phyloP scores from a whole-genome alignment of 306 rosid genomes.

The Canavalia gladiata region DNA sequence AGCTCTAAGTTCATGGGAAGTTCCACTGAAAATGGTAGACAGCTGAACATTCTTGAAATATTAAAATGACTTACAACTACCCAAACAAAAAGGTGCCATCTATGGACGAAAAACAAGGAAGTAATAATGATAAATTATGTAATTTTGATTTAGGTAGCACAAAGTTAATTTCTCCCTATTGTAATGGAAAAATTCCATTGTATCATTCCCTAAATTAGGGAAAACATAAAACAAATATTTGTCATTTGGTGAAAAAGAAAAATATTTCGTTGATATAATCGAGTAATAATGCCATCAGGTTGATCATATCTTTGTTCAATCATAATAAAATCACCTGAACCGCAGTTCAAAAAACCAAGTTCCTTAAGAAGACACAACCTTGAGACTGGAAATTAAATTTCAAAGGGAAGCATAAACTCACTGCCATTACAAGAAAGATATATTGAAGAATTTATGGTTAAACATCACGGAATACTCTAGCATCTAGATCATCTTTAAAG shows the following conservation, averaged over 20 bases:
- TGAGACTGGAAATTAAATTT: slow-evolving; percentile 23
- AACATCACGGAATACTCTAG: neutral
- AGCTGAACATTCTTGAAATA: neutral
- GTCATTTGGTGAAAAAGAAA: slow-evolving; percentile 5
- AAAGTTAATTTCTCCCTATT: no score
- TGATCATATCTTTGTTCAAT: slow-evolving; percentile 29
- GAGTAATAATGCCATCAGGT: slow-evolving; percentile 31
- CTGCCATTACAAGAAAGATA: slow-evolving; percentile 69
- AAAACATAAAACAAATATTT: slow-evolving; percentile 17
- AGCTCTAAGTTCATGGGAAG: neutral
- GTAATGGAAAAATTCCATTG: slow-evolving; percentile 16
- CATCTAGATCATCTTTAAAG: slow-evolving; percentile 68
- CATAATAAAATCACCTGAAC: slow-evolving; percentile 19
- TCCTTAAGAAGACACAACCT: slow-evolving; percentile 9
- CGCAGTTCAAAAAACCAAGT: slow-evolving; percentile 14
- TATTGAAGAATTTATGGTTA: slow-evolving; percentile 52
- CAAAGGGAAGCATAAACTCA: slow-evolving; percentile 52
- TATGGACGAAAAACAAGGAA: neutral
- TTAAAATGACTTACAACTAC: neutral
- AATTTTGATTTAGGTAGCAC: neutral
- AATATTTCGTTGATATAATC: slow-evolving; percentile 17
- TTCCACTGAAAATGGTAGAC: neutral
- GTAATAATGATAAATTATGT: neutral
- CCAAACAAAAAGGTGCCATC: neutral
- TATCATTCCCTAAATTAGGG: slow-evolving; percentile 19